Evolutionary conservation across 2,329 filamentous ascomycete species (phyloP), one percentile per base, ranked within the genome.

Genomic region (Penicillium sp.): DNA sequence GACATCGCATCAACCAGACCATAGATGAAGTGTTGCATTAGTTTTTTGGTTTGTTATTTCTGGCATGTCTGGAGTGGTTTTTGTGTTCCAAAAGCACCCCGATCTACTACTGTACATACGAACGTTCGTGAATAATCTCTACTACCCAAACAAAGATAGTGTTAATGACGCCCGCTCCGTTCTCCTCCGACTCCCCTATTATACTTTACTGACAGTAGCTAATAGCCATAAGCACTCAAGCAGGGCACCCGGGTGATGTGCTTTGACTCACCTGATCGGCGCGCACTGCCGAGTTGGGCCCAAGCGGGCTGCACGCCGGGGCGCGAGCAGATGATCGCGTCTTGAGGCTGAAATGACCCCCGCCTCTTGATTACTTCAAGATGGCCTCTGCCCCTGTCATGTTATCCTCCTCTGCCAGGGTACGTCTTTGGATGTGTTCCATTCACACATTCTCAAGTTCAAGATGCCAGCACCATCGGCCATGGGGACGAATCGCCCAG

Each of bases 1-100:
- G 54, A 67, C 67, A 64, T 61, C 59, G 63, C 66, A 69, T 67
- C 50, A 62, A 56, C 65, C 63, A 62, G 65, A 65, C 58, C 47
- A 67, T 69, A 69, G 64, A 69, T 45, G 35, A 45, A 25, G n/a
- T 42, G 57, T 35, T 63, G 64, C 58, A 62, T 65, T 57, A 48
- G 39, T 49, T 57, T 58, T 22, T 56, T 45, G 45, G 38, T 14
- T 37, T 47, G 37, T 54, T 25, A 5, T 47, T 57, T 15, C 3
- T 25, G 51, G 41, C 54, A 57, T 55, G 25, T 55, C 31, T 42
- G 59, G 57, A 57, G 57, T 62, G 59, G 50, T 35, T 55, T 60
- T 54, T 57, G 51, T 45, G 31, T 41, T 45, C 22, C 12, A 60
- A 61, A 64, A 62, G 54, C 34, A 50, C 12, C 31, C 53, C 22